Evolutionary conservation across 2,329 filamentous ascomycete species (phyloP).

Genomic region (Phialocephala subalpina): DNA sequence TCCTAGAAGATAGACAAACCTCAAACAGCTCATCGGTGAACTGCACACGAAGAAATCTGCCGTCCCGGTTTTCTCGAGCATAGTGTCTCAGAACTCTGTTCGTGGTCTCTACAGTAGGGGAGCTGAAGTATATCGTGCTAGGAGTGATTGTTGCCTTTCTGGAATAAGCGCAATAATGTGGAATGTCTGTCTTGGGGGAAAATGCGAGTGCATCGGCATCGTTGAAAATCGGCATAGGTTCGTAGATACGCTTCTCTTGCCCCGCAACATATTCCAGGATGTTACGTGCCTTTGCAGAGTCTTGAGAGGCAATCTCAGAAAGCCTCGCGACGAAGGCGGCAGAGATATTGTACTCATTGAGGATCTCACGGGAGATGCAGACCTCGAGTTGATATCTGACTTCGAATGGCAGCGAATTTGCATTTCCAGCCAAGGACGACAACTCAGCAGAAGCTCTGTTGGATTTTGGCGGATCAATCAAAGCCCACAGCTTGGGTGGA

Average conservation of each 20-base stretch:
- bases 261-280: constrained; percentile 80
- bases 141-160: constrained; percentile 85
- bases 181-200: constrained; percentile 60
- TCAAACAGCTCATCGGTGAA: constrained; percentile 80
- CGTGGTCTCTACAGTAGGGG: constrained; percentile 83
- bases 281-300: constrained; percentile 61
- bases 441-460: constrained; percentile 29
- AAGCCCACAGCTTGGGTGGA: constrained; percentile 52
- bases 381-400: constrained; percentile 93
- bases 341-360: constrained; percentile 80
- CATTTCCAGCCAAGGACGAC: constrained; percentile 27
- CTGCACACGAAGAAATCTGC: constrained; percentile 87
- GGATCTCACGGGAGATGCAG: constrained; percentile 80
- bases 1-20: constrained; percentile 25
- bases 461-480: constrained; percentile 43
- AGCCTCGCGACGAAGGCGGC: constrained; percentile 73
- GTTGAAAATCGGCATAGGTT: constrained; percentile 78
- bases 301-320: constrained; percentile 52
- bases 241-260: constrained; percentile 64
- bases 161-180: constrained; percentile 76
- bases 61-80: constrained; percentile 61
- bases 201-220: constrained; percentile 58
- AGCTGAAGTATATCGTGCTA: constrained; percentile 79
- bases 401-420: constrained; percentile 65
- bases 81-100: constrained; percentile 87